Percentiles rank a stretch among this genome's conserved stretches.
Evolutionary conservation across 2,329 filamentous ascomycete genomes (phyloP).

Genomic region (Fusarium sp.): DNA sequence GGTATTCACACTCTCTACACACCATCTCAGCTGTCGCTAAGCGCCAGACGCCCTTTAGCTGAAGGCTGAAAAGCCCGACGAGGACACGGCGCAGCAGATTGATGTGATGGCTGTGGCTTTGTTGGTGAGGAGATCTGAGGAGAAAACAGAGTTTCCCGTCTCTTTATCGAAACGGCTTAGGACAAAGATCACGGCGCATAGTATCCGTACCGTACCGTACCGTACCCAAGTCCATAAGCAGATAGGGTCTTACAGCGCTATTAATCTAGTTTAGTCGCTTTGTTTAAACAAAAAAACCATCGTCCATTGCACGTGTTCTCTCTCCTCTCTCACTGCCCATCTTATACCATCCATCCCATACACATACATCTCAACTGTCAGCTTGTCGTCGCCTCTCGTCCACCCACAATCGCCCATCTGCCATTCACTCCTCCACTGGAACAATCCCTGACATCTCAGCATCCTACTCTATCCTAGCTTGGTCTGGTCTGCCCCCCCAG

Average conservation of each 20-base stretch:
- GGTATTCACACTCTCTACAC: conserved; percentile 27
- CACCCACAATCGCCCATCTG: conserved; percentile 7
- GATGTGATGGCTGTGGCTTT: background rate
- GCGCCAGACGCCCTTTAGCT: conserved; percentile 31
- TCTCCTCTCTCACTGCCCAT: background rate
- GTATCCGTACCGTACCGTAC: background rate
- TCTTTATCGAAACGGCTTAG: conserved; percentile 7
- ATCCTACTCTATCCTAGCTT: conserved; percentile 17
- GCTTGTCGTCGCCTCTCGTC: background rate
- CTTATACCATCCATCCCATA: conserved; percentile 4
- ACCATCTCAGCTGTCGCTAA: conserved; percentile 40
- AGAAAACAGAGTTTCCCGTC: conserved; percentile 22
- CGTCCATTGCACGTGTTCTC: conserved; percentile 20
- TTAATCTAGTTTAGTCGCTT: background rate
- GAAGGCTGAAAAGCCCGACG: conserved; percentile 1
- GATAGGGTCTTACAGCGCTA: background rate
- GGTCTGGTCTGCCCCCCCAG: conserved; percentile 23
- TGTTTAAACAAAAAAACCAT: conserved; percentile 2
- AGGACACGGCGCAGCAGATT: conserved; percentile 8
- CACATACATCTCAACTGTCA: conserved; percentile 15
- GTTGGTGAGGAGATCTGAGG: conserved; percentile 24
- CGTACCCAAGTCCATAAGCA: conserved; percentile 1
- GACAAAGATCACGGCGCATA: background rate
- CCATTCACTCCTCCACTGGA: conserved; percentile 15
- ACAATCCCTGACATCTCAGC: conserved; percentile 29